Evolutionary conservation across 2,329 filamentous ascomycete genomes (phyloP), one percentile per base, ranked within the genome.

Genomic region (Davidsoniella neocaledoniae): DNA sequence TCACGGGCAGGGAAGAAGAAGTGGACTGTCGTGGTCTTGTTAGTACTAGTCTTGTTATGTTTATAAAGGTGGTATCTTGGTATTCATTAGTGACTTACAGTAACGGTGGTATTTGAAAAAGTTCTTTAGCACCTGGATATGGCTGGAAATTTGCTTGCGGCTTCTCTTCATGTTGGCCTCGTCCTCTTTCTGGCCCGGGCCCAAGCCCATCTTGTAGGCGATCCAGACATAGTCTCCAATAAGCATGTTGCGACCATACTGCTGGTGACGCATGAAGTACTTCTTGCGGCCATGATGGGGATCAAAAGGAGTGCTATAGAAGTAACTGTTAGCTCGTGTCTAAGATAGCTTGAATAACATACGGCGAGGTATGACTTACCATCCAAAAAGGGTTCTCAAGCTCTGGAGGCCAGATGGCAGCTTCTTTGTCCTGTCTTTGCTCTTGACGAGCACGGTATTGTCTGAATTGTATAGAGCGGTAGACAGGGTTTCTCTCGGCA

Each of bases 61-160:
- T 12, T 29, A 12, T 5, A 21, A 21, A 21, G 21, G 4, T 21
- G 21, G 21, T 21, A 21, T 21, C 21, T 21, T 21, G 4, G 16
- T 17, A 14, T 38, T 19, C 6, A 43, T 42, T 12, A 12, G 39
- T 38, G 25, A 68, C 77, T 71, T 65, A 81, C 77, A 81, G 60
- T 74, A 77, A 41, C 74, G 71, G 54, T 81, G 67, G 49, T 74
- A 71, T 50, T 71, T 69, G 55, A 83, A 75, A 60, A 81, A 80
- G 47, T 74, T 75, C 64, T 82, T 82, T 50, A 82, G 65, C 12
- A 83, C 79, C 59, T 83, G 79, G 58, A 83, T 82, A 58, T 83
- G 79, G 58, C 77, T 82, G 2, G 78, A 82, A 4, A 83, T 76
- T 57, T 81, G 77, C 61, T 83, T 83, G 50, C 54, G 51, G 25